phyloP scores from a whole-genome alignment of 148 eudicot genomes.

The Linanthus parryae region DNA sequence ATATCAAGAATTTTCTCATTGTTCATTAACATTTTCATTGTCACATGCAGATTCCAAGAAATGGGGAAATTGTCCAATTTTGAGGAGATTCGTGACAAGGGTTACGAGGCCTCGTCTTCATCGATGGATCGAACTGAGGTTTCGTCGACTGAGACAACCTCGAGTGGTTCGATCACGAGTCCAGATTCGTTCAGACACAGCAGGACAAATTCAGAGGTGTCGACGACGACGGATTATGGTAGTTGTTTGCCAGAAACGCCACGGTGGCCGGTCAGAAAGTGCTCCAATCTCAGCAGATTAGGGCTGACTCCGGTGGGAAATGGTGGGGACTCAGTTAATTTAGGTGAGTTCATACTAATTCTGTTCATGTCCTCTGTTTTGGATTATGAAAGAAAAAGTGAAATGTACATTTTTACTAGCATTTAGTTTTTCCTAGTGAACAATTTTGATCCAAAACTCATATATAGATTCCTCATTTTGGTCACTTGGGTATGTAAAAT shows the following conservation, averaged over 20 bases:
- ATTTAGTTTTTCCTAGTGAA: background rate
- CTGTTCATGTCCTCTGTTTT: background rate
- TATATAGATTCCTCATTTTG: too few species aligned
- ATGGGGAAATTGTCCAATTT: slow-evolving; percentile 37
- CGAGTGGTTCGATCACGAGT: slow-evolving; percentile 34
- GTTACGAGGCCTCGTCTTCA: slow-evolving; percentile 36
- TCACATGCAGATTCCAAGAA: slow-evolving; percentile 11
- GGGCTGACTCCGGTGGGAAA: slow-evolving; percentile 44
- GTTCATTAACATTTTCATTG: background rate
- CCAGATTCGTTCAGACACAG: slow-evolving; percentile 43
- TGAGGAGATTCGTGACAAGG: slow-evolving; percentile 43
- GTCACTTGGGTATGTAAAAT: background rate
- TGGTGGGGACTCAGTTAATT: slow-evolving; percentile 25
- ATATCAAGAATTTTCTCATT: background rate
- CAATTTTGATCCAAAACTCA: too few species aligned
- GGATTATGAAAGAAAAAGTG: background rate
- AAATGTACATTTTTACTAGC: background rate
- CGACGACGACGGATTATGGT: slow-evolving; percentile 49
- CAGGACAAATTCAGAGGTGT: slow-evolving; percentile 61
- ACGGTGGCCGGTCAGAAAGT: slow-evolving; percentile 48
- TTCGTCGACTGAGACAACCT: slow-evolving; percentile 5
- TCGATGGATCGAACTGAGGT: slow-evolving; percentile 10
- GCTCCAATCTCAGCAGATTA: slow-evolving; percentile 57
- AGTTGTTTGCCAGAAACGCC: slow-evolving; percentile 52
- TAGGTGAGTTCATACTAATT: slow-evolving; percentile 55